Evolutionary conservation across 2,329 filamentous ascomycete genomes (phyloP), one percentile per base, ranked within the genome.

Genomic region (Teratosphaeria destructans): DNA sequence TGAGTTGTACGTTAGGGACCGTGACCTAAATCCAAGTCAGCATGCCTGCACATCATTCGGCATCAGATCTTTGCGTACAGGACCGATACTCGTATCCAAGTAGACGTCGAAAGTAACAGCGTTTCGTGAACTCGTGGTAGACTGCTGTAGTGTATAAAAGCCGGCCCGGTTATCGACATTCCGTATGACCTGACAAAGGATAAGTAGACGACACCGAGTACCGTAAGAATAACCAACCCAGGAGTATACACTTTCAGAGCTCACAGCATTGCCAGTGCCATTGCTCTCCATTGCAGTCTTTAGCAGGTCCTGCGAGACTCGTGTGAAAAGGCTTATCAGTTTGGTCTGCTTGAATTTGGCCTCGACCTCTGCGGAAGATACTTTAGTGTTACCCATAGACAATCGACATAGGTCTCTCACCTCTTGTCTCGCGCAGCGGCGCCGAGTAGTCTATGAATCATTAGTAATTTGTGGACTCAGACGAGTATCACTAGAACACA

Each of bases 261-360:
- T 57, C 2, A 55, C 54, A 23, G 47, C 53, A 62, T 84, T 85
- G 6, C 76, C 79, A 0, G 81, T 75, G 34, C 76, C 78, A 65
- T 81, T 79, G 3, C 71, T 75, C 14, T 72, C 59, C 10, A 80
- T 73, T 56, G 85, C 78, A 0, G 81, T 83, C 63, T 80, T 77
- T 0, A 81, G 78, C 53, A 86, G 71, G 57, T 84, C 82, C 26
- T 76, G 74, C 2, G 84, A 82, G 49, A 79, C 77, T 35, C 82
- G 77, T 0, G 81, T 83, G 67, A 86, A 86, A 59, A 85, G 67
- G 1, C 80, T 81, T 35, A 85, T 70, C 19, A 85, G 75, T 68
- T 86, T 86, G 0, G 82, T 85, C 70, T 86, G 83, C 59, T 81
- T 81, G 67, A 81, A 86, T 66, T 86, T 86, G 64, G 76, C 77